Conservation (phyloP, 2,329 filamentous ascomycete genomes). For the Cladophialophora yegresii region DNA sequence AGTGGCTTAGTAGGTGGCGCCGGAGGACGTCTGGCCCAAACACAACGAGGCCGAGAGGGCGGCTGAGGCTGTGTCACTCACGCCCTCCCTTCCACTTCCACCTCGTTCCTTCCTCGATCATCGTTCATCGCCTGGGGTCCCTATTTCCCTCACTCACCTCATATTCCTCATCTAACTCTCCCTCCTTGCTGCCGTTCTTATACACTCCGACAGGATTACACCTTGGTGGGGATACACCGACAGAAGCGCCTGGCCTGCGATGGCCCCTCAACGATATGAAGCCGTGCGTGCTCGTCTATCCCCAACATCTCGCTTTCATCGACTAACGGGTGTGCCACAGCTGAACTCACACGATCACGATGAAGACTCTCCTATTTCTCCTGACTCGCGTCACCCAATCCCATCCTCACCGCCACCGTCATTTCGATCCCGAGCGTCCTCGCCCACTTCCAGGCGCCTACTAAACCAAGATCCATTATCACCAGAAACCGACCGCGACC, state of each 20-base stretch:
- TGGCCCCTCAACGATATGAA: constrained; percentile 55
- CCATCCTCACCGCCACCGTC: constrained; percentile 64
- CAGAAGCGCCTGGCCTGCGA: constrained; percentile 36
- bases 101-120: neutral
- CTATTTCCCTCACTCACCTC: constrained; percentile 8
- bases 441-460: constrained; percentile 57
- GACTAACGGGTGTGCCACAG: constrained; percentile 36
- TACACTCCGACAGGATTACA: neutral
- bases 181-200: constrained; percentile 5
- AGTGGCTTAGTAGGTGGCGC: neutral
- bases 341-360: constrained; percentile 50
- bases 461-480: constrained; percentile 55
- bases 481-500: constrained; percentile 68
- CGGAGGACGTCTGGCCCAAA: neutral
- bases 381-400: constrained; percentile 39
- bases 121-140: constrained; percentile 3
- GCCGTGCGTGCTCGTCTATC: constrained; percentile 44
- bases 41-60: neutral
- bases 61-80: constrained; percentile 1
- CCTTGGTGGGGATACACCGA: neutral
- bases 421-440: constrained; percentile 82
- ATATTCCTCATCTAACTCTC: neutral
- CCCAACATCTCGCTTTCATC: constrained; percentile 9
- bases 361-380: constrained; percentile 34
- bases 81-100: constrained; percentile 13